Evolutionary conservation across 108 stramenopile genomes (phyloP), one percentile per base, ranked within the genome.

Genomic region (Nitzschia sp.): DNA sequence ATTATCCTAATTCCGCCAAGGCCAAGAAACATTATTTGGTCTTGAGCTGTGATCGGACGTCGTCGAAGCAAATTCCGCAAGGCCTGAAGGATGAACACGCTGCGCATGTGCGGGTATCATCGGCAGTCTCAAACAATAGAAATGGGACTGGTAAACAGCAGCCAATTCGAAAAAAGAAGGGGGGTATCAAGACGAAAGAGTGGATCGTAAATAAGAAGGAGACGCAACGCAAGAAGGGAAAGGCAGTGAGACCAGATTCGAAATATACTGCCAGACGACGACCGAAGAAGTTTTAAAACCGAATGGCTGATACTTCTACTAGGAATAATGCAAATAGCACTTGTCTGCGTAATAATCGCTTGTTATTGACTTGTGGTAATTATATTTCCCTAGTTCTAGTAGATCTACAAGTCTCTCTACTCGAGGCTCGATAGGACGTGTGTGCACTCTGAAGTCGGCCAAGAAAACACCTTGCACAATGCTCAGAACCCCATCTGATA

Each of bases 11-110:
- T 76, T 98, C 97, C 21, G 85, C 98, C 53, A 99, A 99, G 74
- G 99, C 99, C 13, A 99, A 99, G 84, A 99, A 99, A 68, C 96
- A 98, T 78, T 99, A 98, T 75, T 79, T 99, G 29, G 97, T 97
- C 28, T 85, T 99, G 33, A 85, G 84, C 50, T 97, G 97, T 63
- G 98, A 98, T 61, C 86, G 94, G 26, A 68, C 78, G 22, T 60
- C 66, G 13, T 58, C 46, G 29, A 57, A 66, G 45, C 76, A 86
- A 31, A 17, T 54, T 15, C 93, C 95, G 11, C 60, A 60, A 66
- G 90, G 79, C 9, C 57, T 84, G 63, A 55, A 61, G 46, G 75
- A 67, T n/a, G 71, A 69, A 31, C 45, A 67, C 33, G 52, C 69
- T 34, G n/a, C 21, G 3, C 50, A 48, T 46, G 81, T 82, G 5